Percentiles rank a stretch among this genome's conserved stretches.
Conservation (phyloP, 2,329 filamentous ascomycete genomes). For the Alternaria atra region DNA sequence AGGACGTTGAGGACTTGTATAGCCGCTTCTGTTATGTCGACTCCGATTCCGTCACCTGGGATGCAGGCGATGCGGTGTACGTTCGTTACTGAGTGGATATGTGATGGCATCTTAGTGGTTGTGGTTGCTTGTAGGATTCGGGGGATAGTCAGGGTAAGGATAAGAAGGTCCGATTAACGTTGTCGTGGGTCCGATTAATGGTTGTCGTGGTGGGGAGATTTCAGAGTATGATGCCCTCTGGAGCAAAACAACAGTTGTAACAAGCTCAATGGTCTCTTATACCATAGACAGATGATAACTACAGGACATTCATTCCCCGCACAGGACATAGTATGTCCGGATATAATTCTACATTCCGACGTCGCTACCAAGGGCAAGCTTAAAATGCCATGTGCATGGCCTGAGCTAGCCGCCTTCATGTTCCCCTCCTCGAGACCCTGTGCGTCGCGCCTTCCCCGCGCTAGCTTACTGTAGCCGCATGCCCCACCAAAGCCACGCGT, state of each 20-base stretch:
- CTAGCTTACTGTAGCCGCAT: constrained; percentile 21
- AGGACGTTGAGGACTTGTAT: constrained; percentile 52
- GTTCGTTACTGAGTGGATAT: constrained; percentile 29
- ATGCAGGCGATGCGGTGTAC: constrained; percentile 49
- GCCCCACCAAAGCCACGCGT: constrained; percentile 24
- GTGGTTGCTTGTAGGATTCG: not conserved
- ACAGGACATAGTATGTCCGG: not conserved
- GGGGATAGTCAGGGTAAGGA: not conserved
- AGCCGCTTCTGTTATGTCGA: constrained; percentile 43
- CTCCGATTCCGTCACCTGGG: constrained; percentile 46
- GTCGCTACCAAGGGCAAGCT: not conserved
- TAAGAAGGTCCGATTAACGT: not conserved
- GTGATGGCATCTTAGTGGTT: constrained; percentile 33
- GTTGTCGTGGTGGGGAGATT: not conserved
- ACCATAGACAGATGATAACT: not conserved
- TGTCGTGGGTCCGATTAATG: not conserved
- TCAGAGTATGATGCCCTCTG: not conserved
- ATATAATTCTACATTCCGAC: not conserved
- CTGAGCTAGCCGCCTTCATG: not conserved
- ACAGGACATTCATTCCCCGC: constrained; percentile 5
- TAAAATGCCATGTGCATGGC: not conserved
- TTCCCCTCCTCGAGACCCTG: constrained; percentile 23
- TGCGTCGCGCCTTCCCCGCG: constrained; percentile 30
- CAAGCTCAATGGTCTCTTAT: not conserved
- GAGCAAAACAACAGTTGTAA: not conserved